These are phyloP conservation scores for Cetraspora pellucida DNA, from an alignment of 192 early-diverging fungal species.

Conservation along the genomic window DNA sequence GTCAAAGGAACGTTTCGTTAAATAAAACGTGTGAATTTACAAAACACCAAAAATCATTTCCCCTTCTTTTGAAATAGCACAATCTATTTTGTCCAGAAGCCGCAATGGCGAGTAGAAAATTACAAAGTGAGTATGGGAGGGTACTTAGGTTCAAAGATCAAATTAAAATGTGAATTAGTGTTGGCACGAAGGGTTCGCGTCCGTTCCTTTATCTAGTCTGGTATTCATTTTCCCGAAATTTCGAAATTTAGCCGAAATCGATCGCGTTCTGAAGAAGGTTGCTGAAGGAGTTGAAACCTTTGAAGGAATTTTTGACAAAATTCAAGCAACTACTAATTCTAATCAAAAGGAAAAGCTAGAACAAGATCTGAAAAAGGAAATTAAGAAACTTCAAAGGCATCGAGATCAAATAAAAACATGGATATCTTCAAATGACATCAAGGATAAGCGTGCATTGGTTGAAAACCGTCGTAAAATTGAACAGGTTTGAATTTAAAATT, in stretches of 20 bases:
- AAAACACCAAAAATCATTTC: no score
- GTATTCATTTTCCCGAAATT: background rate
- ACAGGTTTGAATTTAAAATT: constrained; percentile 47
- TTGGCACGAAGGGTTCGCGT: background rate
- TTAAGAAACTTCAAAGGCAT: constrained; percentile 95
- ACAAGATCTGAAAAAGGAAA: constrained; percentile 95
- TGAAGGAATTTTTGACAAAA: constrained; percentile 88
- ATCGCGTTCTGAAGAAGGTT: constrained; percentile 92
- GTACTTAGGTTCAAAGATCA: background rate
- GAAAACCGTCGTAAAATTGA: constrained; percentile 96
- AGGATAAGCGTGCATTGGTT: constrained; percentile 88
- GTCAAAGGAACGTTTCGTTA: no score
- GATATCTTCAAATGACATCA: constrained; percentile 93
- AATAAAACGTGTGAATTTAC: no score
- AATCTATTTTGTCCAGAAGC: no score
- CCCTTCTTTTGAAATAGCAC: no score
- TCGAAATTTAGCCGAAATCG: constrained; percentile 83
- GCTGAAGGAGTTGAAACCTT: constrained; percentile 94
- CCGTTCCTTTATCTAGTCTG: background rate
- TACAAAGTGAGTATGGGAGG: constrained; percentile 28
- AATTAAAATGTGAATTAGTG: background rate
- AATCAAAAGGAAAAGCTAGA: constrained; percentile 98
- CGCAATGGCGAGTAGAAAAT: constrained; percentile 35
- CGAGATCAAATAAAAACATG: constrained; percentile 99
- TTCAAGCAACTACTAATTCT: constrained; percentile 73